Conservation (phyloP, 2,329 filamentous ascomycete genomes). For the Raffaelea albimanens region DNA sequence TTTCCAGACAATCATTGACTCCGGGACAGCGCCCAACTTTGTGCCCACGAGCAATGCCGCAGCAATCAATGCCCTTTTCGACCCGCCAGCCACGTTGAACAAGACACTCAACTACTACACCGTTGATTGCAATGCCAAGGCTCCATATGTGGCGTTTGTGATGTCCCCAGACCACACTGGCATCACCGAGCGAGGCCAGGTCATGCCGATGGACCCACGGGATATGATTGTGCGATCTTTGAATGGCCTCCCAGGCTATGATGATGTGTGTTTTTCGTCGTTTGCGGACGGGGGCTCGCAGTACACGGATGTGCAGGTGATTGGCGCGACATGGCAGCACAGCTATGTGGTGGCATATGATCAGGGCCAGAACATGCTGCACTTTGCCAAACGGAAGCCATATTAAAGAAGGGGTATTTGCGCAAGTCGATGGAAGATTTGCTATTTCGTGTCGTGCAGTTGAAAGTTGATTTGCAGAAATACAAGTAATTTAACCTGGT, state of each 20-base stretch:
- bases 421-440: not conserved
- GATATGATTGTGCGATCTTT: slow-evolving; percentile 13
- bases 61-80: slow-evolving; percentile 7
- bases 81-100: slow-evolving; percentile 6
- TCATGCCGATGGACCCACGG: slow-evolving; percentile 11
- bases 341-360: slow-evolving; percentile 14
- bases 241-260: slow-evolving; percentile 13
- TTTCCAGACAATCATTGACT: slow-evolving; percentile 8
- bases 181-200: slow-evolving; percentile 1
- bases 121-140: slow-evolving; percentile 6
- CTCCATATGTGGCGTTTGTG: slow-evolving; percentile 4
- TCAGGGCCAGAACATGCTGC: slow-evolving; percentile 10
- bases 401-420: slow-evolving; percentile 3
- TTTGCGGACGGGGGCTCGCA: slow-evolving; percentile 3
- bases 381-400: slow-evolving; percentile 10
- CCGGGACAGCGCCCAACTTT: slow-evolving; percentile 8
- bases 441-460: no score
- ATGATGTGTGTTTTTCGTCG: slow-evolving; percentile 13
- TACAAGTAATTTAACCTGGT: no score
- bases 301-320: slow-evolving; percentile 2
- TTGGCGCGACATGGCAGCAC: slow-evolving; percentile 13
- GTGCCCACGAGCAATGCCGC: slow-evolving; percentile 3
- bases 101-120: slow-evolving; percentile 5
- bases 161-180: not conserved
- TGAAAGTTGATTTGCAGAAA: no score